Evolutionary conservation across 2,329 filamentous ascomycete genomes (phyloP).

Genomic region (Aspergillus sp.): DNA sequence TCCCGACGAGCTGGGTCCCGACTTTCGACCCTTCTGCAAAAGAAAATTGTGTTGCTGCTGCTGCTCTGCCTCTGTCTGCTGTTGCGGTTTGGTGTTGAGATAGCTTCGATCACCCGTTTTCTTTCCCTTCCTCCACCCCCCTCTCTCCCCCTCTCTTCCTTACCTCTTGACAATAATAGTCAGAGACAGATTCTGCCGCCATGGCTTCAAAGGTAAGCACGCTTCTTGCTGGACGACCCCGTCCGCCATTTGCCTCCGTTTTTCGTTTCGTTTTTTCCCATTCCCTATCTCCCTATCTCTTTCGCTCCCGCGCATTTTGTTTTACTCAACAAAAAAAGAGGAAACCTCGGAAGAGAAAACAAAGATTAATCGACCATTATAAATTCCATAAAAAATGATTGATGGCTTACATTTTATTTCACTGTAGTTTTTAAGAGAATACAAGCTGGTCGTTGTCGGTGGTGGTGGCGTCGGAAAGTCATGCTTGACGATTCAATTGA

Average conservation of each 20-base stretch:
- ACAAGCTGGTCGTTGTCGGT: conserved; percentile 94
- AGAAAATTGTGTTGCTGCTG: conserved; percentile 22
- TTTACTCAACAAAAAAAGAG: neutral
- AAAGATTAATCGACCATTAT: neutral
- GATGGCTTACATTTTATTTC: conserved; percentile 15
- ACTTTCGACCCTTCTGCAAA: conserved; percentile 20
- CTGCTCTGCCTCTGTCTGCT: conserved; percentile 15
- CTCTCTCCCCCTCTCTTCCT: conserved; percentile 6
- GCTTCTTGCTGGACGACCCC: conserved; percentile 1
- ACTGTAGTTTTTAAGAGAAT: conserved; percentile 75
- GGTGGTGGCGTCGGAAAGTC: conserved; percentile 99
- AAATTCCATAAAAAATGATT: neutral
- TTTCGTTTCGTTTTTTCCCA: neutral
- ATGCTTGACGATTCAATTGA: conserved; percentile 95
- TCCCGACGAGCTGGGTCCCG: conserved; percentile 22
- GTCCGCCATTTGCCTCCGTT: conserved; percentile 1
- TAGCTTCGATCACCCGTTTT: conserved; percentile 17
- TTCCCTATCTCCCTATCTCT: conserved; percentile 5
- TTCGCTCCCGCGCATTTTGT: conserved; percentile 1
- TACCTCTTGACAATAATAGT: conserved; percentile 5
- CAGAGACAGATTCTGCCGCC: conserved; percentile 10
- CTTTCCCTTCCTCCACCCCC: conserved; percentile 10
- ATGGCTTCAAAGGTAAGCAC: conserved; percentile 27
- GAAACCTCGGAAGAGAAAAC: neutral
- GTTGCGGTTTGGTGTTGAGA: conserved; percentile 7